Evolutionary conservation across 352 stramenopile species (phyloP), one percentile per base, ranked within the genome.

Genomic region (Plasmopara halstedii): DNA sequence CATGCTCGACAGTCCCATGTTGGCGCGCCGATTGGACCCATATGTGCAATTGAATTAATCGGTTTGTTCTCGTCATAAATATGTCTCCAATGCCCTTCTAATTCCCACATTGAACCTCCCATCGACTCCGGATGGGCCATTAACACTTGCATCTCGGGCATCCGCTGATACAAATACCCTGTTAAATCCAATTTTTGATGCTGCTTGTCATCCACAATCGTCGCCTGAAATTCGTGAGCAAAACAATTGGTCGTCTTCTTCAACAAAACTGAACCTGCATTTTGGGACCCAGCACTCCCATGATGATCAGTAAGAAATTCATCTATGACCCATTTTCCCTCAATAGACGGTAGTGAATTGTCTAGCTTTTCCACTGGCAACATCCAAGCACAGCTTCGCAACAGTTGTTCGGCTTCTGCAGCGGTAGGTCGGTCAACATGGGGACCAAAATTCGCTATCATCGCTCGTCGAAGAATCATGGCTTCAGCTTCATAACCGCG

Each of bases 71-170:
- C 50, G 26, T 76, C 70, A 25, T 81, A 53, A 9, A 91, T 9
- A 26, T 91, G 74, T 26, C 61, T 71, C 80, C 80, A 92, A 52
- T 92, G 78, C 14, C 83, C 81, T 57, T 94, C 77, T 2, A 92
- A 37, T 15, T 72, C 56, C 78, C 67, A 90, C 0, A 36, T 37
- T 10, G 57, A 49, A 21, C 34, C 22, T 22, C 53, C 41, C 19
- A 56, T 56, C 18, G 13, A 50, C 18, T 78, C 56, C 2, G 54
- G 53, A 27, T 64, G 20, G 10, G 59, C 52, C 45, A 82, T 14
- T 21, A 82, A 11, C 19, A 64, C 50, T 32, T 81, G 73, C 58
- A 78, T 78, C 54, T 74, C 55, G 0, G 70, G 63, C 26, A 86
- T 58, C 31, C 62, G 46, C 43, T 79, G 62, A 20, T 85, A 69